These are phyloP conservation scores for Didymella keratinophila DNA, from an alignment of 2,329 filamentous ascomycete species.

Conservation along the genomic window DNA sequence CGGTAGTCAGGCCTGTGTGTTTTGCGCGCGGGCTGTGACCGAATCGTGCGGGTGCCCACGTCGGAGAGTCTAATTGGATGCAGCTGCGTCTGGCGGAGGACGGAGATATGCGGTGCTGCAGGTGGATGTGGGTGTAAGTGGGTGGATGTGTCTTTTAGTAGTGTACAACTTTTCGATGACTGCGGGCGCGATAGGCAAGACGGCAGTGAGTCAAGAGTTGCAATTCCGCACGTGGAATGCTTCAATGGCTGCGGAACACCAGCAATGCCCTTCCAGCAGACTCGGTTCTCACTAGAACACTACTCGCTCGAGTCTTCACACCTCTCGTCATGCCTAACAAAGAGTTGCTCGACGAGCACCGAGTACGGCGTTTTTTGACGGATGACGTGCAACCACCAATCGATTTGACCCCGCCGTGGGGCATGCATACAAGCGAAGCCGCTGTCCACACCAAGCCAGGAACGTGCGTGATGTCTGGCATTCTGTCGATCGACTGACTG, in stretches of 20 bases:
- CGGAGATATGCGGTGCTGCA: constrained; percentile 28
- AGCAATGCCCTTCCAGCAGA: background rate
- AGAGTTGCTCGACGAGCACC: constrained; percentile 15
- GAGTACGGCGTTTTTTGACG: constrained; percentile 25
- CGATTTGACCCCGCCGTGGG: constrained; percentile 1
- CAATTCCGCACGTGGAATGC: constrained; percentile 29
- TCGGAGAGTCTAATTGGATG: constrained; percentile 37
- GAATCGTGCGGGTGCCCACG: constrained; percentile 33
- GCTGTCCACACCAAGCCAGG: constrained; percentile 5
- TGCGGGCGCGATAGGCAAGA: constrained; percentile 14
- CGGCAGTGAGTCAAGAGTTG: constrained; percentile 40
- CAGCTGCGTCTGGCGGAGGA: constrained; percentile 20
- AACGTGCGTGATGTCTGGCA: constrained; percentile 1
- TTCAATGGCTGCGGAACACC: constrained; percentile 30
- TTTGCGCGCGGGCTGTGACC: constrained; percentile 27
- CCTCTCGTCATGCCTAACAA: constrained; percentile 5
- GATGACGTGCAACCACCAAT: background rate
- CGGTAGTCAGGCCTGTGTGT: constrained; percentile 28
- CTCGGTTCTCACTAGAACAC: background rate
- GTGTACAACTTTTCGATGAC: constrained; percentile 37
- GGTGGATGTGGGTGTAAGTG: constrained; percentile 29
- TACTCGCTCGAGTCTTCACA: constrained; percentile 3
- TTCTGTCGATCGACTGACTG: background rate
- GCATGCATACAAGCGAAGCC: constrained; percentile 17
- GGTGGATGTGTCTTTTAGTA: constrained; percentile 44